Percentiles rank a stretch among this genome's conserved stretches.
phyloP scores from a whole-genome alignment of 148 eudicot genomes.

The Silene conica region DNA sequence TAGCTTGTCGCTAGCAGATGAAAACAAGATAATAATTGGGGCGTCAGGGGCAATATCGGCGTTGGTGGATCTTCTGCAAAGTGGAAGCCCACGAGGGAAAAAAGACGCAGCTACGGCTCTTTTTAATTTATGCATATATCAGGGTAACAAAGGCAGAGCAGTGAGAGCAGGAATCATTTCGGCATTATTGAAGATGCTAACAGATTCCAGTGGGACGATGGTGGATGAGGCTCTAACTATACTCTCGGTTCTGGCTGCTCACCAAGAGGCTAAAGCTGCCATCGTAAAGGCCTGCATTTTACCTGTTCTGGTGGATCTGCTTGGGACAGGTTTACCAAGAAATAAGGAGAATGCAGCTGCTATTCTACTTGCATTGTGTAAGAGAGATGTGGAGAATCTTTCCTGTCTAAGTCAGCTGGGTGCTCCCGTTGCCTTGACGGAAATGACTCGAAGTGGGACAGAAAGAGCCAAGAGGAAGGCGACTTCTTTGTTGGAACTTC shows the following conservation, averaged over 20 bases:
- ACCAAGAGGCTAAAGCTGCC: constrained; percentile 69
- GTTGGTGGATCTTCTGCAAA: constrained; percentile 62
- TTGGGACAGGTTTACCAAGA: constrained; percentile 64
- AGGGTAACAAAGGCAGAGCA: constrained; percentile 82
- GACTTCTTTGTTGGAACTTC: constrained; percentile 68
- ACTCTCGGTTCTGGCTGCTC: constrained; percentile 78
- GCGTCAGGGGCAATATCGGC: constrained; percentile 83
- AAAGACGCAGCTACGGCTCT: constrained; percentile 94
- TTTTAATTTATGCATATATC: constrained; percentile 80
- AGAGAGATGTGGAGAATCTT: constrained; percentile 66
- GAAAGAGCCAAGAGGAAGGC: constrained; percentile 93
- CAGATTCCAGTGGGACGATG: constrained; percentile 55
- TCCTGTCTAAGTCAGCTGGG: constrained; percentile 67
- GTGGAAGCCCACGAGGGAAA: constrained; percentile 71
- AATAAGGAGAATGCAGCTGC: constrained; percentile 79
- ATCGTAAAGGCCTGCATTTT: constrained; percentile 63
- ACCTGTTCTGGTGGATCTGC: constrained; percentile 67
- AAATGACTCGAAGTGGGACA: constrained; percentile 61
- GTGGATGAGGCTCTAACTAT: constrained; percentile 83
- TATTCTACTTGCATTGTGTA: constrained; percentile 78
- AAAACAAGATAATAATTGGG: constrained; percentile 84
- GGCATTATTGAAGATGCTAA: constrained; percentile 64
- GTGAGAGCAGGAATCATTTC: constrained; percentile 73
- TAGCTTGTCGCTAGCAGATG: constrained; percentile 83
- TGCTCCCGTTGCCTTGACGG: constrained; percentile 56